Conservation (phyloP, 2,329 filamentous ascomycete genomes). For the Catunica adiposa region DNA sequence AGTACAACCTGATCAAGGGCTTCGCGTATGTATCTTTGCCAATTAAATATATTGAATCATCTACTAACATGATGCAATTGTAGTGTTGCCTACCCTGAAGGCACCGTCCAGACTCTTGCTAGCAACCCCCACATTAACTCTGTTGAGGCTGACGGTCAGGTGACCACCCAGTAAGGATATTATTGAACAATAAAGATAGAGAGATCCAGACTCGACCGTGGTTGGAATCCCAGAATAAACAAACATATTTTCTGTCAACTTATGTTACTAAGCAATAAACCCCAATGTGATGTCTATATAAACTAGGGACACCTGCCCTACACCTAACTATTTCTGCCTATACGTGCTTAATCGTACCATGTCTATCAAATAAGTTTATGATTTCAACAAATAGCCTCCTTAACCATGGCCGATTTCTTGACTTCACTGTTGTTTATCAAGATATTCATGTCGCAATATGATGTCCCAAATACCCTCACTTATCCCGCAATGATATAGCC, state of each 20-base stretch:
- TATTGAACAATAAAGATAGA: not conserved
- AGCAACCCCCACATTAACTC: conserved; percentile 52
- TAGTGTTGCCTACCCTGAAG: conserved; percentile 49
- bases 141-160: conserved; percentile 53
- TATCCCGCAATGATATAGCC: not conserved
- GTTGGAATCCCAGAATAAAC: not conserved
- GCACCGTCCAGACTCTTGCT: conserved; percentile 42
- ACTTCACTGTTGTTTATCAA: no score
- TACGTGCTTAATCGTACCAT: no score
- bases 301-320: no score
- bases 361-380: no score
- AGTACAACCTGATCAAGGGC: conserved; percentile 77
- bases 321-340: no score
- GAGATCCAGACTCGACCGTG: not conserved
- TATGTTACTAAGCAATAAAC: not conserved
- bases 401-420: no score
- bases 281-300: not conserved
- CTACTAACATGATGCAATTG: not conserved
- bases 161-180: conserved; percentile 2
- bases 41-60: not conserved
- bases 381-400: no score
- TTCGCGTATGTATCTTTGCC: conserved; percentile 64
- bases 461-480: not conserved
- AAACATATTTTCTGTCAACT: not conserved
- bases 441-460: no score